A percentile compares a stretch with the other conserved stretches of the same genome.
Conservation (phyloP, 2,329 filamentous ascomycete species). For the Diplodia intermedia region DNA sequence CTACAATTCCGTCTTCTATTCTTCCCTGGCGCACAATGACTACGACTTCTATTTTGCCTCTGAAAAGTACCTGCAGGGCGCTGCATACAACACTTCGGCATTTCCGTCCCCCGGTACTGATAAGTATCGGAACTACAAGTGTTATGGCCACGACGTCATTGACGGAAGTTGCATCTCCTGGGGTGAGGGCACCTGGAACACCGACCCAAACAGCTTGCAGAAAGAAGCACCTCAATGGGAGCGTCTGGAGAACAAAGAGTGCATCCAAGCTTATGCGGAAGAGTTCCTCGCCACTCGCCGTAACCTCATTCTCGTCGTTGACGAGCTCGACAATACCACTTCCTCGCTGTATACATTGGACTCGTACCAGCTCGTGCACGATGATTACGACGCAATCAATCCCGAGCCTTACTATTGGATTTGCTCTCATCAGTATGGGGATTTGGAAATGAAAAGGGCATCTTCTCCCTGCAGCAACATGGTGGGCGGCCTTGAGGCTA, state of each 20-base stretch:
- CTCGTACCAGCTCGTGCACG: background rate
- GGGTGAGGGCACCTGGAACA: background rate
- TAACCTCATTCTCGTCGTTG: background rate
- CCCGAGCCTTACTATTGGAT: constrained; percentile 4
- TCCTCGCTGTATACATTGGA: background rate
- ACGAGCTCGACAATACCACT: background rate
- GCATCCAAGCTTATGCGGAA: background rate
- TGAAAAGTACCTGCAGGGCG: background rate
- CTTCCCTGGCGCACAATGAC: constrained; percentile 1
- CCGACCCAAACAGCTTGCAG: background rate
- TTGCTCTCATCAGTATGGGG: background rate
- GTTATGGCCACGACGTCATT: background rate
- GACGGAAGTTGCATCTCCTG: no score
- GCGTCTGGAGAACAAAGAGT: background rate
- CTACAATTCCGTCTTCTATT: constrained; percentile 3
- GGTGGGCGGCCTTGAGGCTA: background rate
- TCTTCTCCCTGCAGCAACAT: background rate
- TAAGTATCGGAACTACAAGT: background rate
- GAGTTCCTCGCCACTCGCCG: background rate
- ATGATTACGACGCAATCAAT: background rate
- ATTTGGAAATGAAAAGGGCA: no score
- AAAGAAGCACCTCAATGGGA: background rate
- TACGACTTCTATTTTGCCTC: background rate
- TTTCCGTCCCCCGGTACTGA: background rate
- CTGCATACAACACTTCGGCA: background rate